Conservation (phyloP, 2,329 filamentous ascomycete genomes). For the Ceratocystis albifundus region DNA sequence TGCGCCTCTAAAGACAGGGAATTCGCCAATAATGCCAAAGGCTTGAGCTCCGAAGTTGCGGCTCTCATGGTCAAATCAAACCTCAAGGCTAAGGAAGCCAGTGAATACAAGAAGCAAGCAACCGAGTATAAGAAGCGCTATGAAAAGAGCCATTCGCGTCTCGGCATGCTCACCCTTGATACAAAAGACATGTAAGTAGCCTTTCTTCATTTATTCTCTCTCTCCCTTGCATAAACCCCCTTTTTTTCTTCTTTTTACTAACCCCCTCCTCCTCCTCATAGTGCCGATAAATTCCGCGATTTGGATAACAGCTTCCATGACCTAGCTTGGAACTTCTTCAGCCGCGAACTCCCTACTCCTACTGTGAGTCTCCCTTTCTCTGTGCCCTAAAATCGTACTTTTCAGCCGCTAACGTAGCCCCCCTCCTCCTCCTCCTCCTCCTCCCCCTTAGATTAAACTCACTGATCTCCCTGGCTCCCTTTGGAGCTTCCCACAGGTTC, state of each 20-base stretch:
- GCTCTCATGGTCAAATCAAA: conserved; percentile 21
- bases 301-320: conserved; percentile 22
- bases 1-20: conserved; percentile 20
- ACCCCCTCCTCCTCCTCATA: background rate
- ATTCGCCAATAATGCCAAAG: conserved; percentile 14
- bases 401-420: conserved; percentile 1
- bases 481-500: conserved; percentile 18
- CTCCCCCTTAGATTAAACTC: conserved; percentile 16
- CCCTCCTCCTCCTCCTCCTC: too few relatives aligned
- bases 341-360: conserved; percentile 16
- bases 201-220: too few relatives aligned
- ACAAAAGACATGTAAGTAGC: conserved; percentile 23
- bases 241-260: background rate
- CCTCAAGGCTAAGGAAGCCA: conserved; percentile 22
- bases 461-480: conserved; percentile 17
- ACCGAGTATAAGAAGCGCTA: conserved; percentile 22
- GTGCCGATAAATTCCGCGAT: conserved; percentile 22
- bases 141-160: conserved; percentile 21
- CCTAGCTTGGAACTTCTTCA: conserved; percentile 23
- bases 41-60: conserved; percentile 16
- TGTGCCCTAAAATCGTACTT: background rate
- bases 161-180: conserved; percentile 21
- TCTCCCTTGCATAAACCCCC: background rate
- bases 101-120: conserved; percentile 17
- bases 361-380: conserved; percentile 1